phyloP scores from a whole-genome alignment of 2,329 filamentous ascomycete species.

The Calonectria hongkongensis region DNA sequence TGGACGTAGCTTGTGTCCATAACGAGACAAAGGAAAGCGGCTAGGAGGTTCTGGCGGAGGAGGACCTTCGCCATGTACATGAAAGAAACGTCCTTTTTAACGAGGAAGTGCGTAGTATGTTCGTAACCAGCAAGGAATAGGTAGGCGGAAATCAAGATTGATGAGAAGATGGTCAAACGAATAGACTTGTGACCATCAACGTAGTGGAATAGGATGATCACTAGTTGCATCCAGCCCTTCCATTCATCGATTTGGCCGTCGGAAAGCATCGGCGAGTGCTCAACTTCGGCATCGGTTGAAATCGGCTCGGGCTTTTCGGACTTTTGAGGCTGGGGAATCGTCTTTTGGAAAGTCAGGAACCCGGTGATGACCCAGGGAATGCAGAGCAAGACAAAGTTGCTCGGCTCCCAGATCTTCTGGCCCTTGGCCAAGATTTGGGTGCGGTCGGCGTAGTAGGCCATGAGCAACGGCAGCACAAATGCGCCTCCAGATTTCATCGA shows the following conservation, averaged over 20 bases:
- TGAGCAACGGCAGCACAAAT: slow-evolving; percentile 52
- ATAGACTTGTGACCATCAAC: slow-evolving; percentile 72
- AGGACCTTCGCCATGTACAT: slow-evolving; percentile 70
- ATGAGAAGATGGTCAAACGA: slow-evolving; percentile 64
- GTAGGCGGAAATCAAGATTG: slow-evolving; percentile 71
- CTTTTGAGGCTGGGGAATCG: slow-evolving; percentile 43
- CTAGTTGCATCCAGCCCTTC: slow-evolving; percentile 79
- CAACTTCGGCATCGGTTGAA: neutral
- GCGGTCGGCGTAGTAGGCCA: slow-evolving; percentile 56
- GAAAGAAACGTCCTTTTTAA: slow-evolving; percentile 73
- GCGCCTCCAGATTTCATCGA: slow-evolving; percentile 57
- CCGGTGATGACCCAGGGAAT: slow-evolving; percentile 43
- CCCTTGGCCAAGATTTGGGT: slow-evolving; percentile 56
- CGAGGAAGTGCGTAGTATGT: slow-evolving; percentile 75
- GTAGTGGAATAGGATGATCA: slow-evolving; percentile 73
- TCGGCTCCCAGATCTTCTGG: slow-evolving; percentile 50
- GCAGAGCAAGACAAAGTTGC: slow-evolving; percentile 50
- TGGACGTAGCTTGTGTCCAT: slow-evolving; percentile 71
- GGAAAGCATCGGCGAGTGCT: slow-evolving; percentile 49
- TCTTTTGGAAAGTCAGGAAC: slow-evolving; percentile 49
- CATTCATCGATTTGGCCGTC: slow-evolving; percentile 77
- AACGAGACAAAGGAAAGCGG: slow-evolving; percentile 70
- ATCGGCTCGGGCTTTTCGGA: slow-evolving; percentile 28
- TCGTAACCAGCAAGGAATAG: slow-evolving; percentile 78
- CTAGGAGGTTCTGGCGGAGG: slow-evolving; percentile 74